A percentile compares a stretch with the other conserved stretches of the same genome.
Conservation (phyloP, 257 asterid species). For the Solanum dulcamara region DNA sequence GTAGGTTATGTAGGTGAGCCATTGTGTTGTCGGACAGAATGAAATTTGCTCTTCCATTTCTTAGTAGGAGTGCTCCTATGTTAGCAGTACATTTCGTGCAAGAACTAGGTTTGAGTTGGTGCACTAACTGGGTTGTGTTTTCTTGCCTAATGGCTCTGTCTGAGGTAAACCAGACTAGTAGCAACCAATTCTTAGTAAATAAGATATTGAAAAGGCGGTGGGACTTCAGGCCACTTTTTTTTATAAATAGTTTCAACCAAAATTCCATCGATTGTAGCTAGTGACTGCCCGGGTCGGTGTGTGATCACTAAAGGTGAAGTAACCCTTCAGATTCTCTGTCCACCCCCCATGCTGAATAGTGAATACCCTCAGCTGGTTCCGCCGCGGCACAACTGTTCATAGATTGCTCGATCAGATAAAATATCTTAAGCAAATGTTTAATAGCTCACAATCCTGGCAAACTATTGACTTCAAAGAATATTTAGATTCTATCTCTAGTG, state of each 20-base stretch:
- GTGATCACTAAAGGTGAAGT: no score
- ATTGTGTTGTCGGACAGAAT: background rate
- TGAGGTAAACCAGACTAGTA: no score
- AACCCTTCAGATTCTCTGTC: no score
- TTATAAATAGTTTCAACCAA: no score
- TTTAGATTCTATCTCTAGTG: background rate
- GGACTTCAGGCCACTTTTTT: no score
- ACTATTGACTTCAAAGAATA: background rate
- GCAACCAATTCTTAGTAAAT: no score
- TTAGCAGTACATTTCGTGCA: background rate
- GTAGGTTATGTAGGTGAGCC: background rate
- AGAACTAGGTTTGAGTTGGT: background rate
- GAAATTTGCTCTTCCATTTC: background rate
- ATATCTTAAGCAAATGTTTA: background rate
- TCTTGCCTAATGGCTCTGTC: no score
- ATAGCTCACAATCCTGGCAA: background rate
- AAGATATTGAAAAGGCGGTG: no score
- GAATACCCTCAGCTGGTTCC: background rate
- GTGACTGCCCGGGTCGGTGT: no score
- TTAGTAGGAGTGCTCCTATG: background rate
- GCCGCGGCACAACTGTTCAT: background rate
- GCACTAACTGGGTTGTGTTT: no score
- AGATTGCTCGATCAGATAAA: background rate
- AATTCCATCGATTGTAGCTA: no score
- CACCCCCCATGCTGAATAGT: background rate